phyloP scores from a whole-genome alignment of 495 filamentous ascomycete genomes.

The Aspergillus taichungensis region DNA sequence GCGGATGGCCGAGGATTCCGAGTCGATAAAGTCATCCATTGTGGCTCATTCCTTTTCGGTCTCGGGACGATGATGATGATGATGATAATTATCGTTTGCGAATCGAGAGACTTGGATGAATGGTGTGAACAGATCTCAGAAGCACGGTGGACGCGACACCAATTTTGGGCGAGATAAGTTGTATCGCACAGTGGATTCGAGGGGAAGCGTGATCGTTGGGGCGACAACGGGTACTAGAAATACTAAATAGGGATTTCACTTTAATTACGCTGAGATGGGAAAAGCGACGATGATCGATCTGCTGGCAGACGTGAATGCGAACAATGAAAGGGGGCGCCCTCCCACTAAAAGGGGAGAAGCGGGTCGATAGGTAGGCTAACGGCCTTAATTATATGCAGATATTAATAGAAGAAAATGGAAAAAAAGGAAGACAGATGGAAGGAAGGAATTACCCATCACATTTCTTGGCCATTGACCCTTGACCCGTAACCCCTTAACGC shows the following conservation, averaged over 20 bases:
- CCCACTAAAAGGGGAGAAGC: conserved; percentile 21
- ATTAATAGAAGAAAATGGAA: not conserved
- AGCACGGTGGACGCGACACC: not conserved
- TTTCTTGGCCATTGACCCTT: too few species aligned
- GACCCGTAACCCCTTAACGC: too few species aligned
- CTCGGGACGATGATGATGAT: not conserved
- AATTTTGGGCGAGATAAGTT: not conserved
- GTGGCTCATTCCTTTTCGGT: conserved; percentile 7
- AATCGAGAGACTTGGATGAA: too few species aligned
- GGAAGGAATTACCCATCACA: too few species aligned
- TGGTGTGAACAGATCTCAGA: too few species aligned
- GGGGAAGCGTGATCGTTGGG: conserved; percentile 17
- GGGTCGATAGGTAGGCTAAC: conserved; percentile 8
- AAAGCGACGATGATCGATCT: conserved; percentile 12
- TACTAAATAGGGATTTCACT: conserved; percentile 12
- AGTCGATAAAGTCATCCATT: conserved; percentile 30
- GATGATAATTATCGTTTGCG: not conserved
- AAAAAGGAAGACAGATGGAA: not conserved
- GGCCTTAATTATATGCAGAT: not conserved
- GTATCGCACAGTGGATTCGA: conserved; percentile 1
- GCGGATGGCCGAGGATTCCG: conserved; percentile 18
- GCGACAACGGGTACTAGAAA: conserved; percentile 6
- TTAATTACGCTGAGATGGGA: conserved; percentile 1
- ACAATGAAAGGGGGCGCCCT: conserved; percentile 13
- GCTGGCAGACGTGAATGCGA: conserved; percentile 9